Conservation (phyloP, 129 eudicot species). For the Lactuca saligna region DNA sequence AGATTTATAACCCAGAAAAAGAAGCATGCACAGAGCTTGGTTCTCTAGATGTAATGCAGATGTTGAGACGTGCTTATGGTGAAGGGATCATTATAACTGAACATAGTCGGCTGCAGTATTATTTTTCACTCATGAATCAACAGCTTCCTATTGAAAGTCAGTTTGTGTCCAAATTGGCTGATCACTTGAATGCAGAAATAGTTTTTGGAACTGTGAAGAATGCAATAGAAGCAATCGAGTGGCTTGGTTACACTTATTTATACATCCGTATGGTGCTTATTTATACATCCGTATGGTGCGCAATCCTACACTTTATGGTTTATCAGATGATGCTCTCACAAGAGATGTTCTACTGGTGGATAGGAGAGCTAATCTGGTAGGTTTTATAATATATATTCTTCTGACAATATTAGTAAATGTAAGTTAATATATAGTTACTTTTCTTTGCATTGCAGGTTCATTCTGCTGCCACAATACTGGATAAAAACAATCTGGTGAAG, state of each 20-base stretch:
- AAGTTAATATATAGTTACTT: background rate
- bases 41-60: conserved; percentile 95
- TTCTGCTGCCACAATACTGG: conserved; percentile 83
- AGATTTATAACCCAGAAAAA: conserved; percentile 88
- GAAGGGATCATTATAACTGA: conserved; percentile 95
- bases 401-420: too few relatives aligned
- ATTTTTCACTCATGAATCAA: conserved; percentile 88
- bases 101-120: conserved; percentile 73
- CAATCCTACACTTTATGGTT: conserved; percentile 77
- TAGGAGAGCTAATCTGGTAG: conserved; percentile 92
- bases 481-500: conserved; percentile 80
- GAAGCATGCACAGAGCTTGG: conserved; percentile 97
- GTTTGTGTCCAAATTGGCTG: conserved; percentile 85
- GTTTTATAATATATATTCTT: conserved; percentile 5
- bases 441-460: conserved; percentile 59
- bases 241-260: conserved; percentile 87
- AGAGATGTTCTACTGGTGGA: conserved; percentile 55
- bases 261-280: conserved; percentile 84
- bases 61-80: conserved; percentile 94
- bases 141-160: conserved; percentile 98
- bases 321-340: conserved; percentile 59
- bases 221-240: conserved; percentile 85
- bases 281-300: conserved; percentile 43
- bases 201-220: conserved; percentile 93
- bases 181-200: conserved; percentile 93